Evolutionary conservation across 2,329 filamentous ascomycete species (phyloP), one percentile per base, ranked within the genome.

Genomic region (Cordyceps cateniannulata): DNA sequence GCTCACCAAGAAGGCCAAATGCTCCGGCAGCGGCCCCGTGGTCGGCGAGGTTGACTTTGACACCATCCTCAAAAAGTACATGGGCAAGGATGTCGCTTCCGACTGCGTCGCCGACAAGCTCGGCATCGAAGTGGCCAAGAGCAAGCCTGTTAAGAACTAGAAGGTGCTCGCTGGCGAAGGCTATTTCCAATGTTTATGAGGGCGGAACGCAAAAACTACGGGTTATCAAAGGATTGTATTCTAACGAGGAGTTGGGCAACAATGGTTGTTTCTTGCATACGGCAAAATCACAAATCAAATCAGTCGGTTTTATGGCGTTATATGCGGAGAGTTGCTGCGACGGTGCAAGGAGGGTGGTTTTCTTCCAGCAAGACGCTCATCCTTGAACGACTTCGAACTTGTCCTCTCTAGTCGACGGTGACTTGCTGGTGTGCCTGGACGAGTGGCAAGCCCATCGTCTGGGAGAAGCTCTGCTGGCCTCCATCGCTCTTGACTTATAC

Each of bases 1-100:
- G 71, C 84, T 99, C 16, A 90, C 93, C 65, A 90, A 93, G 72
- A 99, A 99, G 78, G 95, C 95, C 62, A 95, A 93, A 71, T 99
- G 95, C 74, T 96, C 92, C 0, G 90, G 96, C 66, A 88, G 83
- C 20, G 93, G 95, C 18, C 91, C 96, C 14, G 91, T 96, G 20
- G 90, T 99, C 25, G 88, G 92, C 64, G 87, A 96, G 76, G 85
- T 85, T 59, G 93, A 98, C 69, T 96, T 98, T 67, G 89, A 96
- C 70, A 84, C 81, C 45, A 89, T 92, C 57, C 81, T 93, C 76
- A 82, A 79, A 63, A 86, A 86, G 71, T 86, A 85, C 65, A 79
- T 85, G 66, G 79, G 81, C 68, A 74, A 76, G 63, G 72, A 76
- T 24, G 69, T 69, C 27, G 70, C 72, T 6, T 67, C 71, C 10